Base-by-base conservation (phyloP, 2,329 filamentous ascomycete species). In the Neofusicoccum cordaticola region DNA sequence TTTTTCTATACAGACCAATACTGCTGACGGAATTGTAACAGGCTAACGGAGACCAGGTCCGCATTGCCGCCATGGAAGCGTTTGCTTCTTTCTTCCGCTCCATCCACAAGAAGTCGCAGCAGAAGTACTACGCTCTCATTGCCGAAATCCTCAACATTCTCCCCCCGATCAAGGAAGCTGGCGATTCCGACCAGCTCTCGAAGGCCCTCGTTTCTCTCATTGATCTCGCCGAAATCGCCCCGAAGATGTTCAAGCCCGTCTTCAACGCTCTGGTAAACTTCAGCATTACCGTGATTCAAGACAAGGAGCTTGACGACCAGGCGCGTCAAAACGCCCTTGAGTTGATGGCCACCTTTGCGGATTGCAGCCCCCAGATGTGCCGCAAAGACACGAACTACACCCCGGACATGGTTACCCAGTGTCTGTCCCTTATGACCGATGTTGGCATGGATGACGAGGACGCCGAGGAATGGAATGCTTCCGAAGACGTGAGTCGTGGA, bases 351-450 rank as follows among this genome's bases (percentile, higher is more conserved):
- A 99, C 95, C 0, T 99, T 99, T 76, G 93, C 94, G 69, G 95
- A 99, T 74, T 95, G 94, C 72, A 91, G 92, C 0, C 93, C 95
- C 4, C 90, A 90, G 42, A 94, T 98, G 88, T 98, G 95, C 83
- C 92, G 90, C 75, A 97, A 97, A 76, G 94, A 99, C 74, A 79
- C 88, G n/a, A 90, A 88, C 11, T 99, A 96, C 79, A 95, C 93
- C 2, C 89, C 86, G 66, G 93, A 97, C 69, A 99, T 99, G 95
- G 96, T 99, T 68, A 98, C 93, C 0, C 95, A 99, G 78, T 99
- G 95, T 77, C 82, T 99, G 70, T 98, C 94, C 71, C 81, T 99
- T 70, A 99, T 99, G 95, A 98, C 95, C 3, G 95, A 99, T 75
- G 89, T 99, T 67, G 95, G 93, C 44, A 85, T 89, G 67, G 95